phyloP scores from a whole-genome alignment of 495 filamentous ascomycete species.

The Usnea hakonensis region DNA sequence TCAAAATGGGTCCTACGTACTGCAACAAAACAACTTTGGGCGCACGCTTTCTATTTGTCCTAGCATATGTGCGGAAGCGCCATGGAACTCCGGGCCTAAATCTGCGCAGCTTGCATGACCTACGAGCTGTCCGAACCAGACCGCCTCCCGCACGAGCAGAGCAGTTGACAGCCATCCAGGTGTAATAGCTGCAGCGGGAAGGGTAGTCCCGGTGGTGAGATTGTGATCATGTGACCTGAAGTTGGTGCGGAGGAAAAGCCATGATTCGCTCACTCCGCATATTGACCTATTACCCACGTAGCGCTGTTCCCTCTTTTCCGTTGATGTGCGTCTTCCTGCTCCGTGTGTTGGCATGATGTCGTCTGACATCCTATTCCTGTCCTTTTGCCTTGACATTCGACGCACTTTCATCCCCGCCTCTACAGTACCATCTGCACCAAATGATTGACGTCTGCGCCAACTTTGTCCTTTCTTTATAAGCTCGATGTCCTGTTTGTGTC shows the following conservation, averaged over 20 bases:
- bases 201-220: slow-evolving; percentile 20
- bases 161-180: slow-evolving; percentile 4
- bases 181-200: slow-evolving; percentile 19
- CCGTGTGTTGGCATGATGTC: slow-evolving; percentile 25
- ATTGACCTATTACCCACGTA: slow-evolving; percentile 10
- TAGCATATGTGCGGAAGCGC: slow-evolving; percentile 6
- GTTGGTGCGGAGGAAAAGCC: slow-evolving; percentile 3
- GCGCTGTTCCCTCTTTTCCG: slow-evolving; percentile 18
- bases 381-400: slow-evolving; percentile 1
- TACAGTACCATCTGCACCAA: not conserved
- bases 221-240: slow-evolving; percentile 27
- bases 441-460: not conserved
- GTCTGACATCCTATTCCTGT: slow-evolving; percentile 21
- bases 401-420: not conserved
- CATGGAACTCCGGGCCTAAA: slow-evolving; percentile 4
- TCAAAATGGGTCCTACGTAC: not conserved
- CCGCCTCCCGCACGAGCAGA: slow-evolving; percentile 7
- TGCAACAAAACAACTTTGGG: not conserved
- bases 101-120: slow-evolving; percentile 4
- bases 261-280: slow-evolving; percentile 20
- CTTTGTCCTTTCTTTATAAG: not conserved
- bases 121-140: slow-evolving; percentile 11
- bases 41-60: slow-evolving; percentile 3
- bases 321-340: slow-evolving; percentile 18
- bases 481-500: slow-evolving; percentile 2